Base-by-base conservation (phyloP, 306 rosid genomes). In the Lagenaria siceraria region DNA sequence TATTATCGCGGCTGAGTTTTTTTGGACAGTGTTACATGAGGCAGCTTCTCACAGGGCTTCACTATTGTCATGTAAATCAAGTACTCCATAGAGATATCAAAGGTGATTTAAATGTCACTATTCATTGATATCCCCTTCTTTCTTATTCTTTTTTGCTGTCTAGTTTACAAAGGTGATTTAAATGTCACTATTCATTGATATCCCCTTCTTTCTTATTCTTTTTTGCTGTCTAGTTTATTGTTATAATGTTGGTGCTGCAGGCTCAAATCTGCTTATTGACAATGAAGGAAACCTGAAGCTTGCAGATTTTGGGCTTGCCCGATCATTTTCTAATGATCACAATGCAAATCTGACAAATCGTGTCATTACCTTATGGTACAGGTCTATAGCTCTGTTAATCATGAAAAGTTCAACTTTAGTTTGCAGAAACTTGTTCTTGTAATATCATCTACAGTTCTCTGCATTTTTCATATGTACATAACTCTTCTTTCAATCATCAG, bases 281-380 rank as follows among this genome's bases (percentile, higher is more conserved):
- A 86, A 86, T 52, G 89, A 86, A 74, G 89, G 89, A 36, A 86
- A 86, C 74, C 75, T 86, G 83, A 86, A 86, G 89, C 89, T 86
- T 79, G 89, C 89, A 55, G 89, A 86, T 77, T 86, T 86, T 74
- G 89, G 89, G 74, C 89, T 86, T 83, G 89, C 89, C 40, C 87
- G 89, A 31, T 86, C 89, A 10, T 86, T 86, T 83, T 86, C 89
- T 40, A 86, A 83, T 36, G 89, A 86, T 77, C 87, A 83, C 82
- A 86, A 86, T 79, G 89, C 87, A 24, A 86, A 86, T 83, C 83
- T 86, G 66, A 86, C 89, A 24, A 86, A 86, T 81, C 89, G 89
- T 31, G 89, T 86, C 63, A 86, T 86, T 77, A 86, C 89, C 43
- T 84, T 86, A 66, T 86, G 89, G 89, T 86, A 86, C 65, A 86